Evolutionary conservation across 2,329 filamentous ascomycete genomes (phyloP).

Genomic region (Magnaporthiopsis incrustans): DNA sequence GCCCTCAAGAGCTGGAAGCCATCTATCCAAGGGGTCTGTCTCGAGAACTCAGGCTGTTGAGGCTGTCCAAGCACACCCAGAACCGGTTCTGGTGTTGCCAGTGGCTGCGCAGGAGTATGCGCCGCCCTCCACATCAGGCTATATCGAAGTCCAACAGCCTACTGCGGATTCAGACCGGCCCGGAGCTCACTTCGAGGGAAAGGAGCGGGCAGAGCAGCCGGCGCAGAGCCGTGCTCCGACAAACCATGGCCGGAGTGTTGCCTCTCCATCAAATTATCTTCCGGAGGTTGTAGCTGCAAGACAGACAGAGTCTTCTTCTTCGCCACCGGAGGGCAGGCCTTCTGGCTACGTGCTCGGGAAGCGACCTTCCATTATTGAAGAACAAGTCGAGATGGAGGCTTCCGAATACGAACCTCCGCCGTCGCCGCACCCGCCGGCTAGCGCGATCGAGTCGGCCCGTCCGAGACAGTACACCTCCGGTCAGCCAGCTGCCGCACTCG

Average conservation of each 20-base stretch:
- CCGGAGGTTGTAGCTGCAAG: neutral
- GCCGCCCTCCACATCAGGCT: neutral
- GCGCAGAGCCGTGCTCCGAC: neutral
- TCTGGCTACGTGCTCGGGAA: slow-evolving; percentile 18
- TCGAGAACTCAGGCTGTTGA: neutral
- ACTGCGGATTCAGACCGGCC: neutral
- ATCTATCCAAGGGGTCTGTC: neutral
- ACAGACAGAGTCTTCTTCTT: neutral
- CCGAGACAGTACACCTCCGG: slow-evolving; percentile 22
- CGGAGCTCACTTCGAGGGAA: neutral
- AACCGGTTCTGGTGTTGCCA: neutral
- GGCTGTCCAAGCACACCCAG: neutral
- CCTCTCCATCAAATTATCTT: neutral
- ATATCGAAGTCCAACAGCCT: slow-evolving; percentile 4
- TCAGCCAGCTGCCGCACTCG: slow-evolving; percentile 8
- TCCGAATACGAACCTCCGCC: slow-evolving; percentile 12
- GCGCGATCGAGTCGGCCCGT: slow-evolving; percentile 26
- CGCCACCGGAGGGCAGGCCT: neutral
- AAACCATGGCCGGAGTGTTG: neutral
- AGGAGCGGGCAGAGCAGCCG: neutral
- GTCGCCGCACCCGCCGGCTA: neutral
- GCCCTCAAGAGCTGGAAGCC: slow-evolving; percentile 5
- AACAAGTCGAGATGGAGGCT: slow-evolving; percentile 24
- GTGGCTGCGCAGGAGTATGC: neutral
- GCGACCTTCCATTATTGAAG: slow-evolving; percentile 36